Base-by-base conservation (phyloP, 129 eudicot genomes). In the Rutidosis leptorrhynchoides region DNA sequence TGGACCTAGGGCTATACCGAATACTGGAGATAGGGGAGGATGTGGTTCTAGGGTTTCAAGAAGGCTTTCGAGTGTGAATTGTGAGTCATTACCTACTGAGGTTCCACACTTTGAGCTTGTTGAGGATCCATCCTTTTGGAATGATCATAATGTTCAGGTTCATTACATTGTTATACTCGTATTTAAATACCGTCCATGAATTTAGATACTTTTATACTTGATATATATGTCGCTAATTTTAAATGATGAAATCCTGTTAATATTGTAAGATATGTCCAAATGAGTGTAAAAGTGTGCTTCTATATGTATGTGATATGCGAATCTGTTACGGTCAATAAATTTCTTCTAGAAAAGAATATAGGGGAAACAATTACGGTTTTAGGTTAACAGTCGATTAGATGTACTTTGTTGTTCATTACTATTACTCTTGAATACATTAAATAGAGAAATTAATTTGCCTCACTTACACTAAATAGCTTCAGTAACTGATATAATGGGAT, bases 121-220 rank as follows among this genome's bases (percentile, higher is more conserved):
- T 12, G 88, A 86, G 46, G 86, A 90, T 76, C 88, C 84, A 14
- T 79, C 75, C 1, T 90, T 90, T 54, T 90, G 97, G 97, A 80
- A 82, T 19, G 97, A 90, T 77, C 95, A 90, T 77, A 90, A 90
- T 82, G 97, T 90, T 76, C 97, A 90, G 97, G 97, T 90, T 12
- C 15, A 14, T 74, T 77, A 30, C 52, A 4, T 58, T 43, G 7
- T 67, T 64, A 58, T n/a, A n/a, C n/a, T n/a, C 27, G 22, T n/a
- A n/a, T 51, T 30, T 11, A 23, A 48, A 43, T 53, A 46, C 61
- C 5, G 27, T 30, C 19, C 48, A 21, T 53, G 32, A 17, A 37
- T 8, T 37, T 55, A 17, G 15, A 40, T 29, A 51, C n/a, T 40
- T 51, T 52, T 40, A 40, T 40, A 40, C 46, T 40, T 40, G 5